These are phyloP conservation scores for Brassica nigra DNA, from an alignment of 345 rosid species.

Conservation along the genomic window DNA sequence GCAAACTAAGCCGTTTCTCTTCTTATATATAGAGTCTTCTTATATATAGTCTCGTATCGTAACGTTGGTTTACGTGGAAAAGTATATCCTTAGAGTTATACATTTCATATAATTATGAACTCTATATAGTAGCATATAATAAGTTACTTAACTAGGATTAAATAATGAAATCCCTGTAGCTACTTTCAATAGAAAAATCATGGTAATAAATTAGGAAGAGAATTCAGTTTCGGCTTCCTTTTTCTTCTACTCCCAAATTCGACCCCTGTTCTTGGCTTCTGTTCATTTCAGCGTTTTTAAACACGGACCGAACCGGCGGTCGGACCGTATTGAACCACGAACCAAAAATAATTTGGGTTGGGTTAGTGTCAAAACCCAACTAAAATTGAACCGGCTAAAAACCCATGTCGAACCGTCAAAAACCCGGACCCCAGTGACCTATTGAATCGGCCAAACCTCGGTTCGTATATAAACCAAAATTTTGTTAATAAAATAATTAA, in stretches of 20 bases:
- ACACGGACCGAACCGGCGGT: too few relatives aligned
- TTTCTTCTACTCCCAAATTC: neutral
- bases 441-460: too few relatives aligned
- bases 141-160: neutral
- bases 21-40: too few relatives aligned
- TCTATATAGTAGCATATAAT: neutral
- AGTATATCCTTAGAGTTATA: neutral
- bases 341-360: too few relatives aligned
- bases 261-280: neutral
- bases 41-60: constrained; percentile 8
- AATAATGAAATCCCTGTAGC: neutral
- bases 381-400: too few relatives aligned
- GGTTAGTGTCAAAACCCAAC: too few relatives aligned
- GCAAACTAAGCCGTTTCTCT: constrained; percentile 4
- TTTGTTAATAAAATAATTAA: too few relatives aligned
- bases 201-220: neutral
- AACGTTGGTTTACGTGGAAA: constrained; percentile 33
- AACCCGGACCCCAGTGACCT: too few relatives aligned
- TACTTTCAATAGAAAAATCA: neutral
- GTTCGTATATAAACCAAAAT: too few relatives aligned
- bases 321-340: too few relatives aligned
- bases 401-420: too few relatives aligned
- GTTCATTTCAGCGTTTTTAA: too few relatives aligned
- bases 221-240: constrained; percentile 21
- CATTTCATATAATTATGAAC: neutral